Base-by-base conservation (phyloP, 2,329 filamentous ascomycete species). In the Penicillium hordei region DNA sequence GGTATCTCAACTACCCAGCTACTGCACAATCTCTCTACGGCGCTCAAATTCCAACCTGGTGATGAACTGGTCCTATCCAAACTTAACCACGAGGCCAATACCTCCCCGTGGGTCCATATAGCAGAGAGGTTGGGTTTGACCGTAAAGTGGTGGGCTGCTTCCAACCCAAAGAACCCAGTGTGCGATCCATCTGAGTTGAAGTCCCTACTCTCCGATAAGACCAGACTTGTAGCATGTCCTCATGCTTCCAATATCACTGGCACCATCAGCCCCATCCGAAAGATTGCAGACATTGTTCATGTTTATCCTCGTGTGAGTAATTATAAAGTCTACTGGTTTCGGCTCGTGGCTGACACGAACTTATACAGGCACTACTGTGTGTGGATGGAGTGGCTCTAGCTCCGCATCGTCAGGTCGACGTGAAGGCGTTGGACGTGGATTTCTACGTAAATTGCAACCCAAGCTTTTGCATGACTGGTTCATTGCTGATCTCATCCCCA, bases 321-420 rank as follows among this genome's bases (percentile, higher is more conserved):
- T 25, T 29, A n/a, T 4, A 4, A 13, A 34, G n/a, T 13, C 19
- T 25, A 25, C 17, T n/a, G 3, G 6, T 5, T 9, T 17, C 27
- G 7, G 21, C 15, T n/a, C n/a, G 21, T 31, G 38, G 34, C 46
- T 29, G 10, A 44, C 29, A 12, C 27, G 8, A 27, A 27, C 27
- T 33, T 43, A 17, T 15, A 55, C 25, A 70, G 69, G 84, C 88
- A 1, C 72, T 91, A 1, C 76, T 93, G 1, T 87, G 83, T 62
- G 88, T 93, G 6, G 90, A 93, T 72, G 89, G 86, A 2, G 90
- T 93, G 0, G 87, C 89, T 4, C 91, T 86, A 67, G 89, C 89
- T 0, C 90, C 90, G 0, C 90, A 93, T 71, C 80, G 89, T 5
- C 78, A 78, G 8, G 75, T 93, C 12, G 87, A 93, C 69, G 87